These are phyloP conservation scores for Hyaloscypha bicolor DNA, from an alignment of 495 filamentous ascomycete genomes.

Conservation along the genomic window DNA sequence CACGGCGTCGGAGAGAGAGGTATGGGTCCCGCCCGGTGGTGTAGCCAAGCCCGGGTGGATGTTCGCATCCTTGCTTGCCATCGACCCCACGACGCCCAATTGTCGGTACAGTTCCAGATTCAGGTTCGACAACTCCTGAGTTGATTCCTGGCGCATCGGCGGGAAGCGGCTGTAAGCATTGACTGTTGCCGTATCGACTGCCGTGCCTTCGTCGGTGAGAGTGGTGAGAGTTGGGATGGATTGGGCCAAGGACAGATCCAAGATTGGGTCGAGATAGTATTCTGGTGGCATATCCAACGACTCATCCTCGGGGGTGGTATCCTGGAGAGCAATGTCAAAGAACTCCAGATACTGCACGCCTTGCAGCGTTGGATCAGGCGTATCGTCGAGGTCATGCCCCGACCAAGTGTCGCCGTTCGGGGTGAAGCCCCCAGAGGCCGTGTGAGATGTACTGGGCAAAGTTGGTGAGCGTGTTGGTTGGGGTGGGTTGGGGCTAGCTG, in stretches of 20 bases:
- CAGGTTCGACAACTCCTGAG: conserved; percentile 2
- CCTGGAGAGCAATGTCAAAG: neutral
- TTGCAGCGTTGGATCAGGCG: conserved; percentile 2
- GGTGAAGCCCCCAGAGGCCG: neutral
- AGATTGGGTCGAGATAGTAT: neutral
- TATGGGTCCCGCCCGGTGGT: conserved; percentile 1
- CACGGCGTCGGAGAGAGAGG: conserved; percentile 1
- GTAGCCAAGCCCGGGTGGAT: conserved; percentile 1
- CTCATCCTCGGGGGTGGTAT: neutral
- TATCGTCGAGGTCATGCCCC: neutral
- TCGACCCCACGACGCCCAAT: neutral
- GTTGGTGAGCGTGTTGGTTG: conserved; percentile 2
- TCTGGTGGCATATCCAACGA: conserved; percentile 1
- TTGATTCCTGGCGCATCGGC: conserved; percentile 1
- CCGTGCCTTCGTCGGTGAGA: neutral
- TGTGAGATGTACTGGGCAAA: conserved; percentile 2
- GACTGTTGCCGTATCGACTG: conserved; percentile 1
- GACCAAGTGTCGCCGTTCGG: conserved; percentile 2
- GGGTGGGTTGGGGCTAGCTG: neutral
- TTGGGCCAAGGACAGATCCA: conserved; percentile 2
- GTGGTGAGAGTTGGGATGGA: neutral
- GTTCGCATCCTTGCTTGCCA: neutral
- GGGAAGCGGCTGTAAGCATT: conserved; percentile 1
- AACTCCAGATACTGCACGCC: conserved; percentile 2
- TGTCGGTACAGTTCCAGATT: conserved; percentile 2